Evolutionary conservation across 2,329 filamentous ascomycete species (phyloP), one percentile per base, ranked within the genome.

Genomic region (Cladosporium sp.): DNA sequence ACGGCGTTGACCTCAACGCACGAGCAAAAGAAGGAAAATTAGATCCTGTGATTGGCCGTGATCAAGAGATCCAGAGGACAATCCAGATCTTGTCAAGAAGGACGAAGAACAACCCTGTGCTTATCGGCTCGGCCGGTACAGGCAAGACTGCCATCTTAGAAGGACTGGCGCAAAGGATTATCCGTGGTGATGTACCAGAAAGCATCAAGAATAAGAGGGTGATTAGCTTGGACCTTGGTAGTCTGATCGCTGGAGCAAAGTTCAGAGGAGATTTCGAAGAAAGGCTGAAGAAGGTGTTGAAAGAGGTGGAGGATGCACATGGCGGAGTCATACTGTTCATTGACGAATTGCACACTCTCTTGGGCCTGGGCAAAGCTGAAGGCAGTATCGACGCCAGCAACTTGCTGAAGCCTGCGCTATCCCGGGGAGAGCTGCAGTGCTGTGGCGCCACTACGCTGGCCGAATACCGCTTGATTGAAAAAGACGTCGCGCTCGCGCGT

Each of bases 191-290:
- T 74, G 92, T 97, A 0, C 93, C 94, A 0, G 94, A 97, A 74
- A 96, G 90, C 64, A 88, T 99, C 71, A 96, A 96, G 75, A 88
- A 97, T 66, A 97, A 97, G 74, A 82, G 87, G 54, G 93, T 99
- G 22, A 84, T 97, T 57, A 84, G 88, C 6, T 75, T 97, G 36
- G 94, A 99, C 67, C 80, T 99, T 4, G 94, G 94, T 2, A 91
- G 90, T 35, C 82, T 99, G 15, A 97, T 99, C 66, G 94, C 94
- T 1, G 94, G 94, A 49, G 92, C 94, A 42, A 97, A 97, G 69
- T 99, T 94, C 67, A 80, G 94, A 48, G 94, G 94, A 49, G 94
- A 99, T 66, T 97, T 99, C 59, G 94, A 99, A 71, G 94, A 99
- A 71, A 82, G 94, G 40, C 71, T 97, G 59, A 97, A 97, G 73